Conservation (phyloP, 2,329 filamentous ascomycete species). For the Colletotrichum trifolii region DNA sequence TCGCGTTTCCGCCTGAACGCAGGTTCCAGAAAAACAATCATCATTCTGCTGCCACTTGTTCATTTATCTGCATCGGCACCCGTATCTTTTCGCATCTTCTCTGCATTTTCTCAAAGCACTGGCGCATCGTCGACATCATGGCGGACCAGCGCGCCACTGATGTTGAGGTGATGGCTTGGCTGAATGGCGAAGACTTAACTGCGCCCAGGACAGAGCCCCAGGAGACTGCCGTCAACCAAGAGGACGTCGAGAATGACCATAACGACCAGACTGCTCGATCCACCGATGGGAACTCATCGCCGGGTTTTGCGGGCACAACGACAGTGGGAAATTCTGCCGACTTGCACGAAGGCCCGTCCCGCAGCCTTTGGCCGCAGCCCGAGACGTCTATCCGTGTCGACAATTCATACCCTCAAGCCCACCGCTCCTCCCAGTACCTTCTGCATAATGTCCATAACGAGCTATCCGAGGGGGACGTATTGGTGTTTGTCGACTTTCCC, state of each 20-base stretch:
- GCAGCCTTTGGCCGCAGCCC: background rate
- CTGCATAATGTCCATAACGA: constrained; percentile 38
- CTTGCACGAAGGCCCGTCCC: background rate
- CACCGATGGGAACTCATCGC: too few relatives aligned
- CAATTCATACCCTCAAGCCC: constrained; percentile 19
- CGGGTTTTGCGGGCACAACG: too few relatives aligned
- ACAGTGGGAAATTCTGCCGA: too few relatives aligned
- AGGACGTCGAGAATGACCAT: too few relatives aligned
- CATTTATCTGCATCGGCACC: background rate
- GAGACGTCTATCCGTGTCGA: background rate
- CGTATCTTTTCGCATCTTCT: too few relatives aligned
- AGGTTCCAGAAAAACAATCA: background rate
- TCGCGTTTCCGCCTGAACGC: background rate
- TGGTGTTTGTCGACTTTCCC: constrained; percentile 56
- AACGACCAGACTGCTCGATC: too few relatives aligned
- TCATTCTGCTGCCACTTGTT: background rate
- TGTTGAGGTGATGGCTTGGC: too few relatives aligned
- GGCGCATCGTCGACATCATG: too few relatives aligned
- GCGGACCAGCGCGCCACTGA: too few relatives aligned
- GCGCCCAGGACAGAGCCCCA: too few relatives aligned
- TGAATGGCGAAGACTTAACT: too few relatives aligned
- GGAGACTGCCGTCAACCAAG: too few relatives aligned
- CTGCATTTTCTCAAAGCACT: background rate
- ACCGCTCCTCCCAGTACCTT: constrained; percentile 21
- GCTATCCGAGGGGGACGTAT: constrained; percentile 52